Base-by-base conservation (phyloP, 345 rosid genomes). In the Eucalyptus victrix region DNA sequence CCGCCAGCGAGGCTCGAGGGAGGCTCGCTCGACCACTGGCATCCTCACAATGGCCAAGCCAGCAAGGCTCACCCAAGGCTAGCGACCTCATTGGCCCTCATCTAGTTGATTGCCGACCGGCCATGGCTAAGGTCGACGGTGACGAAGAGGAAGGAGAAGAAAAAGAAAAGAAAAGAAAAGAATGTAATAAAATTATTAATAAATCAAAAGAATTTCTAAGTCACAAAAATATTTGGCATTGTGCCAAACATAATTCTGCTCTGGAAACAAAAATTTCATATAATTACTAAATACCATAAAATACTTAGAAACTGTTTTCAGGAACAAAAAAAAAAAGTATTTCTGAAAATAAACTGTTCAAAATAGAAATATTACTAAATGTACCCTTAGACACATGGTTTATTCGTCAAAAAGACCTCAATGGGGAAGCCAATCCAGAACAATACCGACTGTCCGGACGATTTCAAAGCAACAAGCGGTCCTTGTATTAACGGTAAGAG, bases 101-200 rank as follows among this genome's bases (percentile, higher is more conserved):
- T 21, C 0, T 53, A 1, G 58, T 1, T 0, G 0, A 53, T 53
- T 0, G 11, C 2, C 0, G 5, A 0, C 0, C 0, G 26, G 11
- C 58, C 26, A 53, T 53, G 26, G 58, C 58, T 9, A 53, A 21
- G 58, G 26, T 21, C 0, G 2, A 0, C 10, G 10, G 5, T 0
- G 5, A 0, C 5, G 0, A 53, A 53, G 26, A 53, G 26, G 26
- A 53, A 21, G 0, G 11, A 53, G 26, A 53, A 53, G 26, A 53
- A 53, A 53, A 53, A 53, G 5, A 19, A 53, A 53, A 18, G 6
- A 6, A 49, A 14, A 49, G 3, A 45, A 50, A 50, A 50, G 1
- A 53, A 53, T 53, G 11, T 1, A 53, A 21, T 53, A 53, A 53
- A 21, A 53, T 53, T 53, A 19, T 8, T 53, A 21, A 53, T 19